Evolutionary conservation across 2,329 filamentous ascomycete species (phyloP).

Genomic region (Chaetomium sp.): DNA sequence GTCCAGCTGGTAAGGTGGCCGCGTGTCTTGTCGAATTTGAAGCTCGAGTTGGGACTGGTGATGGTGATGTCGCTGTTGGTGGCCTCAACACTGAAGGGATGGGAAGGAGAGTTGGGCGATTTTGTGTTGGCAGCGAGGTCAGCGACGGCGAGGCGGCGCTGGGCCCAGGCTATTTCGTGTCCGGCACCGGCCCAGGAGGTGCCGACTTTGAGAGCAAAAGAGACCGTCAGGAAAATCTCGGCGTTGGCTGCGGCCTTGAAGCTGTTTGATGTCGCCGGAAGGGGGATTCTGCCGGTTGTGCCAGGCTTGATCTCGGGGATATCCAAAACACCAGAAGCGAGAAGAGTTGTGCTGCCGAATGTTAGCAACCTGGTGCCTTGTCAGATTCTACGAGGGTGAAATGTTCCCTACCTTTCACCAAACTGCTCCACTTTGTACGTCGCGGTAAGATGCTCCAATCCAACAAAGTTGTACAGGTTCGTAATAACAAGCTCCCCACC

Average conservation of each 20-base stretch:
- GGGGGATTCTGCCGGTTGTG: conserved; percentile 28
- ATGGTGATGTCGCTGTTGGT: conserved; percentile 22
- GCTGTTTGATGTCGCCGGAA: conserved; percentile 27
- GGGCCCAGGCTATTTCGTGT: conserved; percentile 51
- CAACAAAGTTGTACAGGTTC: conserved; percentile 46
- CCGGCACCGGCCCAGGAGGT: conserved; percentile 45
- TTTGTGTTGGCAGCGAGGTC: conserved; percentile 12
- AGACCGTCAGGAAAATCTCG: conserved; percentile 41
- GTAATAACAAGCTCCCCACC: conserved; percentile 34
- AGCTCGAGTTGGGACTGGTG: conserved; percentile 30
- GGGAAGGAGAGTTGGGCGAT: conserved; percentile 1
- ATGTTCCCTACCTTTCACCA: conserved; percentile 32
- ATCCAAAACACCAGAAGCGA: conserved; percentile 33
- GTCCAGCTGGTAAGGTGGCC: conserved; percentile 40
- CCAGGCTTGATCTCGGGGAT: conserved; percentile 38
- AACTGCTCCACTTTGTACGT: conserved; percentile 41
- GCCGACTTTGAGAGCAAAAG: conserved; percentile 36
- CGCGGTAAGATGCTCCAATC: conserved; percentile 36
- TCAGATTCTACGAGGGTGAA: too few relatives aligned
- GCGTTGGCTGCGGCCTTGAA: conserved; percentile 25
- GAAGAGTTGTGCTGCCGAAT: conserved; percentile 19
- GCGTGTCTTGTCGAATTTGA: conserved; percentile 40
- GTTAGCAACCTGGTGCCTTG: background rate
- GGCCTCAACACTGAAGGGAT: conserved; percentile 15
- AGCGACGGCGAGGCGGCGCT: conserved; percentile 36